A percentile compares a stretch with the other conserved stretches of the same genome.
Evolutionary conservation across 208 protist genomes (phyloP).

Genomic region (Acanthamoeba sp.): DNA sequence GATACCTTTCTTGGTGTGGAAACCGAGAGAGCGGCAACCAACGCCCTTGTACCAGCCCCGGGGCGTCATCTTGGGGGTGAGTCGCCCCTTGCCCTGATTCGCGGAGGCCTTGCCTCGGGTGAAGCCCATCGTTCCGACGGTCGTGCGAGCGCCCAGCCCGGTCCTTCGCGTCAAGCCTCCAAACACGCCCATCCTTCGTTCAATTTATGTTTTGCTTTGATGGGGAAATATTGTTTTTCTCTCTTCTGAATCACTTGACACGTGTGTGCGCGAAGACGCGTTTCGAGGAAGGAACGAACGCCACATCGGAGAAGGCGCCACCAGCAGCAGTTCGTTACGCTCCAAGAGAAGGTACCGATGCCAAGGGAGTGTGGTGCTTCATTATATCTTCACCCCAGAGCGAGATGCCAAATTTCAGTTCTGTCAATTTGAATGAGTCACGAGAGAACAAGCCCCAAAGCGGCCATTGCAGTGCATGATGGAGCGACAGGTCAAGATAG

Average conservation of each 20-base stretch:
- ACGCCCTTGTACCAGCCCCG: constrained; percentile 43
- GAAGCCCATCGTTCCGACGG: background rate
- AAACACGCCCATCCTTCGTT: background rate
- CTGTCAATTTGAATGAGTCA: too few species aligned
- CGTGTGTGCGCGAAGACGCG: background rate
- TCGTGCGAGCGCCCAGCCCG: background rate
- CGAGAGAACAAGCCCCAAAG: too few species aligned
- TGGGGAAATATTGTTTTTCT: background rate
- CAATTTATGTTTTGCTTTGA: background rate
- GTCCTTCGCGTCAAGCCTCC: constrained; percentile 36
- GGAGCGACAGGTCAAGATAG: too few species aligned
- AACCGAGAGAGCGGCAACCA: constrained; percentile 36
- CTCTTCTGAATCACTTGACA: background rate
- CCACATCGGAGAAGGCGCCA: too few species aligned
- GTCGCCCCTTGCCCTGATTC: constrained; percentile 21
- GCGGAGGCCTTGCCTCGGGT: background rate
- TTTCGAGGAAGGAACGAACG: too few species aligned
- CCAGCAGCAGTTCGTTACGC: too few species aligned
- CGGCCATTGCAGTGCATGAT: too few species aligned
- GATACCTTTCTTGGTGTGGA: constrained; percentile 28
- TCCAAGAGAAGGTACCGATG: too few species aligned
- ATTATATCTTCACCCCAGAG: too few species aligned
- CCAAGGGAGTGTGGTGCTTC: too few species aligned
- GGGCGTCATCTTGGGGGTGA: constrained; percentile 50
- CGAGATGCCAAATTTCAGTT: too few species aligned